Percentiles rank a stretch among this genome's conserved stretches.
These are phyloP conservation scores for Clitopilus hobsonii DNA, from an alignment of 768 basidiomycete species.

Conservation along the genomic window DNA sequence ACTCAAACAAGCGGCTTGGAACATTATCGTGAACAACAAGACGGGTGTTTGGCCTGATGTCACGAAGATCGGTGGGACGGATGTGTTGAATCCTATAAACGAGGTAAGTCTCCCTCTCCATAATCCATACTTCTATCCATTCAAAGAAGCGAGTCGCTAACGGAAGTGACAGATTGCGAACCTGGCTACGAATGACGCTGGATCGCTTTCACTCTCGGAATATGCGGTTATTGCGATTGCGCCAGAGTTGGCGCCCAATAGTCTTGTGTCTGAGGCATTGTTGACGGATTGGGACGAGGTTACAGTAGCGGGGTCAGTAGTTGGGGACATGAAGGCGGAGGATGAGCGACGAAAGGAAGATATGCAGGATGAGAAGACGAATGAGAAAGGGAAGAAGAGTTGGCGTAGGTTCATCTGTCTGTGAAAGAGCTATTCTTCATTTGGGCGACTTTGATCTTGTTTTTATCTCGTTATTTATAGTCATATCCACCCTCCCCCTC, in stretches of 20 bases:
- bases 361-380: no score
- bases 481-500: no score
- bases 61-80: conserved; percentile 35
- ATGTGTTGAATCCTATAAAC: conserved; percentile 41
- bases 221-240: conserved; percentile 32
- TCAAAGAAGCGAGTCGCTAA: not conserved
- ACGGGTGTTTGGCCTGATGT: conserved; percentile 30
- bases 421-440: no score
- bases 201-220: conserved; percentile 26
- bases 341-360: no score
- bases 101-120: not conserved
- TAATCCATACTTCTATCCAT: not conserved
- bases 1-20: conserved; percentile 30
- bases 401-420: no score
- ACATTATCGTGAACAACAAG: conserved; percentile 23
- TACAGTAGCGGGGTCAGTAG: not conserved
- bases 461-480: no score
- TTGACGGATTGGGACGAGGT: not conserved
- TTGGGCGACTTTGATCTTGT: no score
- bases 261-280: not conserved
- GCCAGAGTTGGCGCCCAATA: conserved; percentile 26
- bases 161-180: conserved; percentile 23
- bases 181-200: conserved; percentile 30
- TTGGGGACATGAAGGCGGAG: not conserved
- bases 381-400: no score